Evolutionary conservation across 2,329 filamentous ascomycete species (phyloP).

Genomic region (Amesomyces nigricolor): DNA sequence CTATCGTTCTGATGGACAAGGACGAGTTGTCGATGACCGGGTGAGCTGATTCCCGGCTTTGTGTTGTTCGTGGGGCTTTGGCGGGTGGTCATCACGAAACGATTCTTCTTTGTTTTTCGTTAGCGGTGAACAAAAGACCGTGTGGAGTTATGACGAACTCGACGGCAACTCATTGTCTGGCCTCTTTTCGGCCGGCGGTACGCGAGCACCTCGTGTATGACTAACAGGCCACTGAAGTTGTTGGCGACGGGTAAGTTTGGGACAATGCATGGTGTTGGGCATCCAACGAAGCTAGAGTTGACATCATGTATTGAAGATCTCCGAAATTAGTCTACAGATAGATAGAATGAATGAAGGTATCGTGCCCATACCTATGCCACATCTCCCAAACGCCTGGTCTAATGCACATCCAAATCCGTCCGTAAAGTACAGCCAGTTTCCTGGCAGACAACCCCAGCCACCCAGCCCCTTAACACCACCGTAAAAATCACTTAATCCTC

Average conservation of each 20-base stretch:
- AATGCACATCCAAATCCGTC: not conserved
- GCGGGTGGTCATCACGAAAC: not conserved
- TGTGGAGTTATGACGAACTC: too few species aligned
- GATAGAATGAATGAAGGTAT: not conserved
- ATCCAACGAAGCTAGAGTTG: not conserved
- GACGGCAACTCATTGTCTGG: not conserved
- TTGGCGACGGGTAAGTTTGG: too few species aligned
- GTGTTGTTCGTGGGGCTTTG: not conserved
- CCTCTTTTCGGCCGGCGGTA: too few species aligned
- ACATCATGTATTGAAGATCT: not conserved
- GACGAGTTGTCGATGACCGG: not conserved
- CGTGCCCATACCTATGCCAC: not conserved
- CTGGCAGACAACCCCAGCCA: not conserved
- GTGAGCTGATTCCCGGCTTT: conserved; percentile 7
- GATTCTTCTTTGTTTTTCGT: conserved; percentile 4
- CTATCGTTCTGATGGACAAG: not conserved
- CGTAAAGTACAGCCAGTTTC: not conserved
- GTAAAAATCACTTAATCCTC: conserved; percentile 31
- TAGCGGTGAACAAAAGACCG: not conserved
- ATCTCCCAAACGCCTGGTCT: conserved; percentile 3
- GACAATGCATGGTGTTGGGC: not conserved
- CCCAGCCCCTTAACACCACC: conserved; percentile 1
- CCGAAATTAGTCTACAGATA: conserved; percentile 2
- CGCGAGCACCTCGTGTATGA: too few species aligned
- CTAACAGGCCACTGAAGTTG: too few species aligned